A percentile compares a stretch with the other conserved stretches of the same genome.
These are phyloP conservation scores for Escallonia rubra DNA, from an alignment of 129 eudicot species.

Conservation along the genomic window DNA sequence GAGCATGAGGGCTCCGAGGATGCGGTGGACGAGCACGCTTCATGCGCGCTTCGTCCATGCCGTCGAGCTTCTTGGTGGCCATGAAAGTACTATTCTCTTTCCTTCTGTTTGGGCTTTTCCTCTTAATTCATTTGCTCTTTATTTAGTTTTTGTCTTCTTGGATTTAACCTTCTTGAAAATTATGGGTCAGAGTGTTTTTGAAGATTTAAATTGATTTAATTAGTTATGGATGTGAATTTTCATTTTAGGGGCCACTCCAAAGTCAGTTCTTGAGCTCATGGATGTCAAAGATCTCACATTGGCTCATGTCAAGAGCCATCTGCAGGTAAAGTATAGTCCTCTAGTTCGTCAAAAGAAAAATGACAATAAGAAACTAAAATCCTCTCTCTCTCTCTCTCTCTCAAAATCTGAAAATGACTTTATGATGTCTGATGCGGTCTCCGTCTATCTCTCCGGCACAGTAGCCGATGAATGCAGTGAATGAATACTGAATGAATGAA, in stretches of 20 bases:
- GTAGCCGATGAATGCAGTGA: conserved; percentile 71
- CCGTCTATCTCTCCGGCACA: conserved; percentile 84
- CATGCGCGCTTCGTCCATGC: conserved; percentile 90
- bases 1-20: conserved; percentile 85
- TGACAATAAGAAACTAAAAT: background rate
- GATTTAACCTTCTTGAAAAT: background rate
- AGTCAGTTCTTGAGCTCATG: conserved; percentile 90
- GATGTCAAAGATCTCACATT: conserved; percentile 95
- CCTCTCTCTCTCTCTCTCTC: conserved; percentile 11
- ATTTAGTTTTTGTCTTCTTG: no score
- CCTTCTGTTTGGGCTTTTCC: background rate
- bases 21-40: conserved; percentile 93
- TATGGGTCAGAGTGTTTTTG: background rate
- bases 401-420: background rate
- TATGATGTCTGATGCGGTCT: conserved; percentile 24
- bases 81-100: conserved; percentile 57
- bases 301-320: conserved; percentile 94
- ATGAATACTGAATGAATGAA: conserved; percentile 35
- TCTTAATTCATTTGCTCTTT: no score
- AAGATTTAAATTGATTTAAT: background rate
- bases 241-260: conserved; percentile 85
- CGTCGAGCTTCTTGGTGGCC: conserved; percentile 96
- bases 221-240: background rate
- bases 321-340: conserved; percentile 46
- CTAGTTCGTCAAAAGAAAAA: background rate